Percentiles rank a stretch among this genome's conserved stretches.
These are phyloP conservation scores for Fistulifera pelliculosa DNA, from an alignment of 108 stramenopile genomes.

Conservation along the genomic window DNA sequence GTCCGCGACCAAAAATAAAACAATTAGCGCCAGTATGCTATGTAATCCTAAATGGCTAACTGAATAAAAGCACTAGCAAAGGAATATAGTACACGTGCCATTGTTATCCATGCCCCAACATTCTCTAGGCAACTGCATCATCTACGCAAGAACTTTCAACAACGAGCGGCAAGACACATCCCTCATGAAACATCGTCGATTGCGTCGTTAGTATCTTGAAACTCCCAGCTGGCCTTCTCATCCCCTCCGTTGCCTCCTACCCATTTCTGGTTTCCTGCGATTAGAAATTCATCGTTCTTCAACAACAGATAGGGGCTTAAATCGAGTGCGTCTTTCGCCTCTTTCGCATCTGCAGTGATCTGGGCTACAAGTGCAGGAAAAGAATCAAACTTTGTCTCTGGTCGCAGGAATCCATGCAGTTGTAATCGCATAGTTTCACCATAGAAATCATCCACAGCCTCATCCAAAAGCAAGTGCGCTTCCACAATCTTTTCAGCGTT, in stretches of 20 bases:
- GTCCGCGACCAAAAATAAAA: conserved; percentile 3
- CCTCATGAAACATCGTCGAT: not conserved
- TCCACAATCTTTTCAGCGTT: conserved; percentile 85
- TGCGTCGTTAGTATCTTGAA: conserved; percentile 18
- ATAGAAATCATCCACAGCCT: conserved; percentile 62
- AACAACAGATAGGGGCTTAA: conserved; percentile 8
- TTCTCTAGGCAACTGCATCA: too few species aligned
- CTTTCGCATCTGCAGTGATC: conserved; percentile 65
- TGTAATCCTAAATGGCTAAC: too few species aligned
- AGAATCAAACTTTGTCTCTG: conserved; percentile 73
- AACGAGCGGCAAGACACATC: too few species aligned
- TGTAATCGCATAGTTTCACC: conserved; percentile 65
- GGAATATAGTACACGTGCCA: too few species aligned
- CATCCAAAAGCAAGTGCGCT: conserved; percentile 62
- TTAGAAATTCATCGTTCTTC: conserved; percentile 36
- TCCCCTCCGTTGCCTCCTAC: conserved; percentile 70
- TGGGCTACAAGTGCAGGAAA: conserved; percentile 66
- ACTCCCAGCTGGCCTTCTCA: conserved; percentile 68
- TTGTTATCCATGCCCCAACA: too few species aligned
- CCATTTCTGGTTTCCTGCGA: conserved; percentile 22
- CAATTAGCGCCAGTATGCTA: too few species aligned
- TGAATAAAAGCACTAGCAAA: too few species aligned
- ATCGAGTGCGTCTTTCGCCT: conserved; percentile 46
- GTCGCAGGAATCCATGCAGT: conserved; percentile 60
- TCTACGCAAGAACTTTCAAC: too few species aligned